phyloP scores from a whole-genome alignment of 257 asterid species.

The Orobanche coerulescens region DNA sequence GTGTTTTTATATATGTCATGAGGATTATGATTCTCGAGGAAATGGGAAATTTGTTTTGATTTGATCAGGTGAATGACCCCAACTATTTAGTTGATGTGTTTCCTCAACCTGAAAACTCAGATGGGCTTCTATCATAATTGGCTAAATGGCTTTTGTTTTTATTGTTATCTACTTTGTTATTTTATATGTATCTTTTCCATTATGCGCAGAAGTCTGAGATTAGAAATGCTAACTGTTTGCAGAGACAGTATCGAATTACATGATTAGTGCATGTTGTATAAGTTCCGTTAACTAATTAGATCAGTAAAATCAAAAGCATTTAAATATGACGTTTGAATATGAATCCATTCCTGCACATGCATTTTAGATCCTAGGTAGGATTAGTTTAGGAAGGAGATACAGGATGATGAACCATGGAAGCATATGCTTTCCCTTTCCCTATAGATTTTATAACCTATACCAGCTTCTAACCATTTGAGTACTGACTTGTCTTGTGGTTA shows the following conservation, averaged over 20 bases:
- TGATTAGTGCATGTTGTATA: neutral
- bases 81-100: neutral
- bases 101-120: neutral
- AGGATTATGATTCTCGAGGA: neutral
- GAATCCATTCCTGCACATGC: neutral
- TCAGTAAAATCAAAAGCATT: neutral
- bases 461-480: too few species aligned
- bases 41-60: neutral
- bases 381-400: neutral
- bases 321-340: neutral
- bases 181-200: neutral
- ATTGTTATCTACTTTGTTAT: neutral
- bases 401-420: neutral
- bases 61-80: slow-evolving; percentile 14
- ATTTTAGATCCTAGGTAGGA: neutral
- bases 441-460: too few species aligned
- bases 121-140: neutral
- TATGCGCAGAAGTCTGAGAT: neutral
- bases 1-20: slow-evolving; percentile 1
- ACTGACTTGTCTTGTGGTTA: neutral
- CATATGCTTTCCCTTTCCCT: too few species aligned
- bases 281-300: neutral
- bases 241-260: neutral
- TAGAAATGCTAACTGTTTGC: neutral
- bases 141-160: neutral